Evolutionary conservation across 768 basidiomycete genomes (phyloP), one percentile per base, ranked within the genome.

Genomic region (Vishniacozyma victoriae): DNA sequence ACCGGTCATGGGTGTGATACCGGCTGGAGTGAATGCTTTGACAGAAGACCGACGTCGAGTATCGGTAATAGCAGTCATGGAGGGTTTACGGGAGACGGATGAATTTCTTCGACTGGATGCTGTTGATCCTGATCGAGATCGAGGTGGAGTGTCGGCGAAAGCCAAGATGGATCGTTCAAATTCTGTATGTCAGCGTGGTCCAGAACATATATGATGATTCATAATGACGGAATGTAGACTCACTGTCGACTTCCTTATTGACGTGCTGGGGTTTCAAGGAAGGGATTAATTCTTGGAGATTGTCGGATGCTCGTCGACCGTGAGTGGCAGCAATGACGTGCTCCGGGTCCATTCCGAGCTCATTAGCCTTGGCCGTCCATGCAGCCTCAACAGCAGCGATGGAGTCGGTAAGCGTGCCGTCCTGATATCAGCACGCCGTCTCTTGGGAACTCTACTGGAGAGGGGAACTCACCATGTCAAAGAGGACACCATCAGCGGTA

Each of bases 301-400:
- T 86, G 74, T 86, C 84, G 62, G 83, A 76, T 11, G 84, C 85
- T 52, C 84, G 81, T 63, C 84, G 82, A 61, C 84, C 84, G 67
- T 86, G 84, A n/a, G 84, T 85, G 31, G 82, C 81, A 9, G 80
- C 81, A 61, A 85, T 83, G 54, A 84, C 82, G 47, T 79, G 76
- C 48, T 76, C 75, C 5, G 82, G 81, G 69, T 83, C 82, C 70
- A 79, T 78, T 45, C 82, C 82, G 42, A 86, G 78, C 64, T 85
- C 83, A 42, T 73, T 73, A 1, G 84, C 84, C 36, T 86, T 83
- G 60, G 80, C 80, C 24, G 79, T 79, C 84, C 84, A 86, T 3
- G 84, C 84, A 3, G 82, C 82, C 66, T 85, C 83, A 52, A 85
- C 83, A 3, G 82, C 81, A 16, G 79, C 72, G 65, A 85, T 85